Percentiles rank a stretch among this genome's conserved stretches.
phyloP scores from a whole-genome alignment of 495 filamentous ascomycete species.

The Penicillium diatomitis region DNA sequence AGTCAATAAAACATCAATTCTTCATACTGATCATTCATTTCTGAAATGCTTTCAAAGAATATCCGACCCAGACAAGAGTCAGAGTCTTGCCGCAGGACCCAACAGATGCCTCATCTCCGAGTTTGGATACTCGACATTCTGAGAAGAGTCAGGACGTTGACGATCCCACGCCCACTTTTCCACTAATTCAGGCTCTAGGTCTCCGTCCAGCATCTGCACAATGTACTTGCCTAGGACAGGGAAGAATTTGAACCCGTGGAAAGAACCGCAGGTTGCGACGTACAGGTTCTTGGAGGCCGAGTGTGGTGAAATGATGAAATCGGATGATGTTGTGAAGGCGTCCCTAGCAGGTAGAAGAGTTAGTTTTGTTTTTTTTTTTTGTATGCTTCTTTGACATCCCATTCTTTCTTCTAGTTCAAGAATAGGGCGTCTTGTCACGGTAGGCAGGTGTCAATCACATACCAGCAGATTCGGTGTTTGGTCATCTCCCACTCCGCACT shows the following conservation, averaged over 20 bases:
- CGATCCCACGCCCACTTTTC: slow-evolving; percentile 53
- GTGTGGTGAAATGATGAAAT: slow-evolving; percentile 50
- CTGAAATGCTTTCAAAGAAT: neutral
- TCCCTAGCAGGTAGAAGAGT: slow-evolving; percentile 16
- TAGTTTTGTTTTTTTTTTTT: neutral
- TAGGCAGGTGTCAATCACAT: slow-evolving; percentile 6
- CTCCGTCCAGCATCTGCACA: slow-evolving; percentile 43
- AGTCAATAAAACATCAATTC: too few relatives aligned
- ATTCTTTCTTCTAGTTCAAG: too few relatives aligned
- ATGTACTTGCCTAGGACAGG: slow-evolving; percentile 52
- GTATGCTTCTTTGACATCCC: too few relatives aligned
- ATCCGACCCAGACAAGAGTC: neutral
- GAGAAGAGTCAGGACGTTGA: slow-evolving; percentile 24
- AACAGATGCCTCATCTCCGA: slow-evolving; percentile 28
- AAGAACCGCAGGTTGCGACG: slow-evolving; percentile 41
- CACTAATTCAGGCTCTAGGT: slow-evolving; percentile 30
- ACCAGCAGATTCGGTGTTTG: slow-evolving; percentile 40
- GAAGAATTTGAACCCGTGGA: slow-evolving; percentile 52
- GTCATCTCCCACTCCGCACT: slow-evolving; percentile 28
- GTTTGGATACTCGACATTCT: slow-evolving; percentile 28
- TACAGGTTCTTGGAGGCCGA: slow-evolving; percentile 39
- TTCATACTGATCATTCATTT: too few relatives aligned
- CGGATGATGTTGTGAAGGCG: slow-evolving; percentile 37
- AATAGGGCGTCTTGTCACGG: neutral
- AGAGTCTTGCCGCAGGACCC: slow-evolving; percentile 30